Conservation (phyloP, 1,284 basidiomycete species). For the Boletus sp. region DNA sequence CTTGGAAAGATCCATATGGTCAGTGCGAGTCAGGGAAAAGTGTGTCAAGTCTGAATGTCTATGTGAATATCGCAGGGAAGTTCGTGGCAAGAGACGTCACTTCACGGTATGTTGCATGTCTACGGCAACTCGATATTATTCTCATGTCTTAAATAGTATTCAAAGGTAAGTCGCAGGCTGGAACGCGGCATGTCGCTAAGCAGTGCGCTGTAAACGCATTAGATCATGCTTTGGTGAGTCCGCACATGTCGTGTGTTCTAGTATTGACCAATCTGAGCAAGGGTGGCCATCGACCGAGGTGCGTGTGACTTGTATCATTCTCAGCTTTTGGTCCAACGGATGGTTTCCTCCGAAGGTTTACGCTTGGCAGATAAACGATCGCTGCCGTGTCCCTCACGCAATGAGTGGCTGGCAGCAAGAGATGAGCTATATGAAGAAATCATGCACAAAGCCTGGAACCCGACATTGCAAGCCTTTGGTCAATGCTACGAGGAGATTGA, state of each 20-base stretch:
- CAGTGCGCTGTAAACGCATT: constrained; percentile 24
- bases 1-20: constrained; percentile 65
- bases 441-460: constrained; percentile 78
- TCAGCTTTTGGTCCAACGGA: background rate
- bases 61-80: constrained; percentile 59
- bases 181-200: constrained; percentile 8
- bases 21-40: constrained; percentile 32
- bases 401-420: constrained; percentile 69
- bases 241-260: background rate
- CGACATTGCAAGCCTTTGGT: constrained; percentile 61
- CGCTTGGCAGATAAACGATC: constrained; percentile 88
- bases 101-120: constrained; percentile 61
- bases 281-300: constrained; percentile 91
- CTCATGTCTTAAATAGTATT: constrained; percentile 55
- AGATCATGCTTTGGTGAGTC: constrained; percentile 79
- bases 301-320: constrained; percentile 4
- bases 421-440: constrained; percentile 84
- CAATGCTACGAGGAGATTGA: constrained; percentile 76
- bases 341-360: constrained; percentile 46
- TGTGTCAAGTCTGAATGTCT: constrained; percentile 21
- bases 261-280: constrained; percentile 29
- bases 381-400: constrained; percentile 67
- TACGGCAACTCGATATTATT: background rate
- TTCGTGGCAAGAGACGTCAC: constrained; percentile 75
- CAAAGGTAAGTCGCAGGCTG: constrained; percentile 54